Percentiles rank a stretch among this genome's conserved stretches.
Conservation (phyloP, 2,329 filamentous ascomycete genomes). For the Sporothrix humicola region DNA sequence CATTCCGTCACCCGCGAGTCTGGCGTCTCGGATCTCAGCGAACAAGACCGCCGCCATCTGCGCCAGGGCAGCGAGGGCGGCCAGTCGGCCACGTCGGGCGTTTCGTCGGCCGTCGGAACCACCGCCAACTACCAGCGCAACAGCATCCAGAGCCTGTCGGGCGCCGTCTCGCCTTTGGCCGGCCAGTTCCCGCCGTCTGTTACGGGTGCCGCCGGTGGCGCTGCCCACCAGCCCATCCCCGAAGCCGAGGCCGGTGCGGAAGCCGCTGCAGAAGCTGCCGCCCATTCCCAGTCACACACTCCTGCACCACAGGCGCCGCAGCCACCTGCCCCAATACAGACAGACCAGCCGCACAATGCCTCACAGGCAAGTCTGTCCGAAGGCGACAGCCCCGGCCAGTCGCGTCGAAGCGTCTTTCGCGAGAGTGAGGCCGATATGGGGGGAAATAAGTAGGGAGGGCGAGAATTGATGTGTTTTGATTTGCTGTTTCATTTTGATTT, state of each 20-base stretch:
- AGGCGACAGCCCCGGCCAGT: conserved; percentile 19
- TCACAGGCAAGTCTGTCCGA: conserved; percentile 11
- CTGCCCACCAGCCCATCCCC: conserved; percentile 18
- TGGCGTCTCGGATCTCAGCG: conserved; percentile 51
- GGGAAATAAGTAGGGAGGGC: background rate
- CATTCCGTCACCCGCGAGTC: conserved; percentile 43
- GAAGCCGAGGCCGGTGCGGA: conserved; percentile 29
- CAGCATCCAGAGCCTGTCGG: background rate
- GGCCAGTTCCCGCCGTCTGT: background rate
- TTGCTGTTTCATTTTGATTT: background rate
- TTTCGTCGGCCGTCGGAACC: conserved; percentile 32
- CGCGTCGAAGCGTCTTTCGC: conserved; percentile 27
- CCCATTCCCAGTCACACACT: background rate
- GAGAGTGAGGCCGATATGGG: conserved; percentile 28
- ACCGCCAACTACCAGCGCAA: background rate
- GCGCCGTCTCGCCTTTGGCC: conserved; percentile 32
- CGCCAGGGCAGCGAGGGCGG: conserved; percentile 52
- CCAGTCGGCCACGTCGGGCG: conserved; percentile 39
- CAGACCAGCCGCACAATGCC: background rate
- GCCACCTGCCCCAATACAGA: background rate
- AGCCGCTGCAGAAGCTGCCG: conserved; percentile 26
- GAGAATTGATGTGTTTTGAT: background rate
- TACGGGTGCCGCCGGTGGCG: background rate
- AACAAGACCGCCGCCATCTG: conserved; percentile 49
- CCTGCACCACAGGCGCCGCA: background rate